Evolutionary conservation across 2,329 filamentous ascomycete genomes (phyloP), one percentile per base, ranked within the genome.

Genomic region (Hymenoscyphus occultus): DNA sequence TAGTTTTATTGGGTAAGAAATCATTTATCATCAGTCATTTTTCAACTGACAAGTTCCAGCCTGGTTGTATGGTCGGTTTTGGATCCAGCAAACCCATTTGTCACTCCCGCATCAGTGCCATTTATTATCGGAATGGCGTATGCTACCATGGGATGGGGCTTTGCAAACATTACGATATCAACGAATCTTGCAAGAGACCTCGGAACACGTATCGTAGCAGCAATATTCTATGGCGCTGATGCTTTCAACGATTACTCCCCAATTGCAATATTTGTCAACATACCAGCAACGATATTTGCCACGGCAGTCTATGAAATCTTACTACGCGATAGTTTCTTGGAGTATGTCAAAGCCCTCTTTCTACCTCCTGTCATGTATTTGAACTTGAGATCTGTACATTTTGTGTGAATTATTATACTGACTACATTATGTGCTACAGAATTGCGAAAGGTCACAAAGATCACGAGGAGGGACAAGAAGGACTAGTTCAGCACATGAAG

Each of bases 141-240:
- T 62, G 82, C 77, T 2, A 76, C 77, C 32, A 73, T 74, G 71
- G 56, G 74, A 54, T 86, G 84, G 83, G 83, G 82, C 2, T 86
- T 86, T 68, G 84, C 82, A 10, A 77, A 78, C 64, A 78, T 83
- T 58, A 84, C 82, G 13, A 82, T 86, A 69, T 80, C 77, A 48
- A 85, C 84, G 14, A 88, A 88, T 73, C 72, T 84, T 39, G 84
- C 85, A 12, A 77, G 84, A 70, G 85, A 87, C 71, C 76, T 87
- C 14, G 85, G 85, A n/a, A 82, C 83, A 1, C 80, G 85, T 19
- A 81, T 86, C 32, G 84, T 86, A 0, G 84, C 82, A 5, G 82
- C 83, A 16, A 86, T 86, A 65, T 86, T 86, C 74, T 84, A 79
- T 68, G 82, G 83, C 59, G 71, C 77, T 12, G 81, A 83, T 65